Base-by-base conservation (phyloP, 2,329 filamentous ascomycete genomes). In the Coniochaeta sp. region DNA sequence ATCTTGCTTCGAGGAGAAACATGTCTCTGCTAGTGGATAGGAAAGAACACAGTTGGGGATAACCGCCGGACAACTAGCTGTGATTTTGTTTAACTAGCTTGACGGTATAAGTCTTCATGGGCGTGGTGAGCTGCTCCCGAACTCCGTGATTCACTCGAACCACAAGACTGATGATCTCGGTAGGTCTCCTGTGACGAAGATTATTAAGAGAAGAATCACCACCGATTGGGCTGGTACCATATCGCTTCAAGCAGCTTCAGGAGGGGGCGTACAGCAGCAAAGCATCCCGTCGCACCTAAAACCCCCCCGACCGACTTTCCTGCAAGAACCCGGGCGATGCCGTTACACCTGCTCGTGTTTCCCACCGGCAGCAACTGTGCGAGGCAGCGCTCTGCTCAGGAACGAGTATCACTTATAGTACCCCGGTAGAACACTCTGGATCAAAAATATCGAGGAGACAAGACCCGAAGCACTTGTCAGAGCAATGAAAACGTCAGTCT, bases 291-390 rank as follows among this genome's bases (percentile, higher is more conserved):
- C 45, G 26, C 10, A 48, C 45, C 16, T 31, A 22, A 48, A 31
- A 6, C 8, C 26, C n/a, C n/a, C n/a, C 45, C 38, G 38, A 26
- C 38, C 6, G 26, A 30, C 24, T 18, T n/a, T 18, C 16, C 47
- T 49, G 31, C 30, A 8, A 18, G 16, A 14, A 49, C 31, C 47
- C 47, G 47, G n/a, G 47, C 22, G 18, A 33, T 32, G 28, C 27
- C 16, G 47, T 49, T 35, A 49, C 47, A 49, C 47, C 47, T 32
- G 28, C 47, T 49, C 47, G 47, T 49, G 47, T 49, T 35, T 26
- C 30, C 13, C 27, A n/a, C n/a, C n/a, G n/a, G n/a, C n/a, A 49
- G 24, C 6, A 28, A 47, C 16, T 31, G 45, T 47, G 45, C 45
- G 45, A 47, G 45, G 45, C 26, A 18, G 28, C 18, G 26, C 26